A percentile compares a stretch with the other conserved stretches of the same genome.
phyloP scores from a whole-genome alignment of 192 early-diverging fungal species.

The Umbelopsis ramanniana region DNA sequence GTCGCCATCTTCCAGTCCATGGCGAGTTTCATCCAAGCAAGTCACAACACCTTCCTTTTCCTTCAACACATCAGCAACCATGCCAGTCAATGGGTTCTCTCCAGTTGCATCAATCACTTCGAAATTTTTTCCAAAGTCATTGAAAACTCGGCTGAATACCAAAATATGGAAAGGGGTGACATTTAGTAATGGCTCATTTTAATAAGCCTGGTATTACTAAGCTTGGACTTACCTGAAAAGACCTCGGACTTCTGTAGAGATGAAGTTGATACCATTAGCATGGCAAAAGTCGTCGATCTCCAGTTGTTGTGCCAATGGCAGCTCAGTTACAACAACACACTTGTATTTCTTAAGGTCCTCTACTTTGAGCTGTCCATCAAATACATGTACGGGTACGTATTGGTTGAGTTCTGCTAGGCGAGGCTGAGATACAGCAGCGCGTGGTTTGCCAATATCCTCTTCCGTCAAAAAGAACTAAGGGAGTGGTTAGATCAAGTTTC shows the following conservation, averaged over 20 bases:
- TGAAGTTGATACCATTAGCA: slow-evolving; percentile 77
- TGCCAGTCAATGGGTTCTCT: slow-evolving; percentile 90
- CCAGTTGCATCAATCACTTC: slow-evolving; percentile 87
- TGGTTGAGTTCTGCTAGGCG: slow-evolving; percentile 94
- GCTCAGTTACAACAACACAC: slow-evolving; percentile 90
- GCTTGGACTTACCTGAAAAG: slow-evolving; percentile 76
- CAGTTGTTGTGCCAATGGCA: slow-evolving; percentile 75
- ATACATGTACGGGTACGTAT: slow-evolving; percentile 92
- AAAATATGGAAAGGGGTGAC: slow-evolving; percentile 9
- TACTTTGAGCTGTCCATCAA: slow-evolving; percentile 77
- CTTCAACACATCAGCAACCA: slow-evolving; percentile 83
- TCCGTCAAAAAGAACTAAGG: slow-evolving; percentile 86
- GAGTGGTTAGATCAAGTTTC: slow-evolving; percentile 5
- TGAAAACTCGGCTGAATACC: slow-evolving; percentile 72
- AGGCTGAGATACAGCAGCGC: slow-evolving; percentile 74
- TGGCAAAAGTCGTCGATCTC: slow-evolving; percentile 86
- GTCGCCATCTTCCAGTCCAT: slow-evolving; percentile 98
- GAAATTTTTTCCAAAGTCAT: slow-evolving; percentile 95
- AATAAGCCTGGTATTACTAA: neutral
- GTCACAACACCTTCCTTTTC: slow-evolving; percentile 88
- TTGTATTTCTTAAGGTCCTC: slow-evolving; percentile 52
- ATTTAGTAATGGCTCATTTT: slow-evolving; percentile 8
- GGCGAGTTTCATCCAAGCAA: slow-evolving; percentile 94
- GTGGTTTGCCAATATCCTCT: slow-evolving; percentile 86
- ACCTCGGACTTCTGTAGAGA: slow-evolving; percentile 87